These are phyloP conservation scores for Lachnellula arida DNA, from an alignment of 2,329 filamentous ascomycete genomes.

Conservation along the genomic window DNA sequence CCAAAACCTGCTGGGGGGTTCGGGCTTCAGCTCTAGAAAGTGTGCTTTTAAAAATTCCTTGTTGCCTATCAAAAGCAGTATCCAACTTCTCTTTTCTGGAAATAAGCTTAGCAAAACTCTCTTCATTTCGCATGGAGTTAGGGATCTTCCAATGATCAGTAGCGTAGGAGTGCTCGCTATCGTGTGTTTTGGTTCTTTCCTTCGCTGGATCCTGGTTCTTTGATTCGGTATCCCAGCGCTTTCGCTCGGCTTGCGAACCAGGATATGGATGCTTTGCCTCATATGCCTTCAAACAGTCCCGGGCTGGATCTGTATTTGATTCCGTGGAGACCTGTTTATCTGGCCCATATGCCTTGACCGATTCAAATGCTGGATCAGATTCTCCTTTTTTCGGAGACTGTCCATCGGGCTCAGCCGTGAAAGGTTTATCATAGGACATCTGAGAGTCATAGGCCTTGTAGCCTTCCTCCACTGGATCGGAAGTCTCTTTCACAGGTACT, in stretches of 20 bases:
- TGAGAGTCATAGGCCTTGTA: background rate
- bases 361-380: slow-evolving; percentile 24
- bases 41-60: background rate
- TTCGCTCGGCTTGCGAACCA: background rate
- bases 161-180: background rate
- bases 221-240: background rate
- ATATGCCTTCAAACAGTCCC: slow-evolving; percentile 37
- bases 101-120: slow-evolving; percentile 14
- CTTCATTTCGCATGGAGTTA: no score
- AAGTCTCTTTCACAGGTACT: slow-evolving; percentile 24
- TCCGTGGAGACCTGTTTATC: slow-evolving; percentile 36
- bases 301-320: slow-evolving; percentile 11
- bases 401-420: slow-evolving; percentile 1
- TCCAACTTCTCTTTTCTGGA: slow-evolving; percentile 25
- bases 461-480: slow-evolving; percentile 22
- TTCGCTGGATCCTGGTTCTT: background rate
- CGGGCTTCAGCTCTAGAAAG: no score
- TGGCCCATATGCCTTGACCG: slow-evolving; percentile 2
- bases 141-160: no score
- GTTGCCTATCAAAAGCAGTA: slow-evolving; percentile 17
- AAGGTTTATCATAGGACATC: background rate
- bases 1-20: no score
- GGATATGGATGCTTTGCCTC: slow-evolving; percentile 22
- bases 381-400: slow-evolving; percentile 21
- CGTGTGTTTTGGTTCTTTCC: no score